Evolutionary conservation across 768 basidiomycete species (phyloP).

Genomic region (Gyrodon lividus): DNA sequence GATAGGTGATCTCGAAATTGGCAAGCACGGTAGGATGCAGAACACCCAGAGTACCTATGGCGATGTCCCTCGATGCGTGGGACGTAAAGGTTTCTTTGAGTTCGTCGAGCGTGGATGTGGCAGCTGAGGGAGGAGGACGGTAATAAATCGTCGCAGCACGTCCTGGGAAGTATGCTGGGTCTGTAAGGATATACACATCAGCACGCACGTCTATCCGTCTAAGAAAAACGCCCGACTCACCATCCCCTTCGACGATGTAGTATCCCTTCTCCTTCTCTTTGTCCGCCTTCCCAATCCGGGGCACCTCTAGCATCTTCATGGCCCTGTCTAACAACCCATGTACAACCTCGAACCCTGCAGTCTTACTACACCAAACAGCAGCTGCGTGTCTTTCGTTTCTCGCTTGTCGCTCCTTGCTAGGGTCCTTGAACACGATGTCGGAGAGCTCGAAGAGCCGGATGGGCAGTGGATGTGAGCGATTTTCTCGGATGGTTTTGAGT

Average conservation of each 20-base stretch:
- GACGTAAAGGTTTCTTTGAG: slow-evolving; percentile 45
- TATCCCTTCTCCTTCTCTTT: slow-evolving; percentile 70
- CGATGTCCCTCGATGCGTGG: slow-evolving; percentile 46
- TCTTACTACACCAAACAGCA: slow-evolving; percentile 95
- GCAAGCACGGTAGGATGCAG: slow-evolving; percentile 89
- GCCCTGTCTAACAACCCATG: slow-evolving; percentile 93
- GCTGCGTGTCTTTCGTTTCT: slow-evolving; percentile 87
- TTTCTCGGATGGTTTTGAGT: slow-evolving; percentile 95
- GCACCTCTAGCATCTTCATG: slow-evolving; percentile 95
- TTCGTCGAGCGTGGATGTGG: slow-evolving; percentile 33
- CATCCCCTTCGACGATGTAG: slow-evolving; percentile 84
- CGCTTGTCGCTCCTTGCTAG: slow-evolving; percentile 71
- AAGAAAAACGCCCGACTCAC: slow-evolving; percentile 44
- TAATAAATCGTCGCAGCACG: slow-evolving; percentile 92
- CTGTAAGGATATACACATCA: slow-evolving; percentile 40
- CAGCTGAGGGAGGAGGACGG: slow-evolving; percentile 47
- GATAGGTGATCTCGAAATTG: slow-evolving; percentile 92
- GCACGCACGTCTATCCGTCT: not conserved
- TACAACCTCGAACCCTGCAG: slow-evolving; percentile 94
- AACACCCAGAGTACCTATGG: slow-evolving; percentile 89
- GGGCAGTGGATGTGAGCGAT: slow-evolving; percentile 89
- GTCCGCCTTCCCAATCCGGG: slow-evolving; percentile 63
- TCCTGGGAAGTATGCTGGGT: slow-evolving; percentile 93
- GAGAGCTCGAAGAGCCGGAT: slow-evolving; percentile 92
- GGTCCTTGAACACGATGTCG: slow-evolving; percentile 91